A percentile compares a stretch with the other conserved stretches of the same genome.
Evolutionary conservation across 768 basidiomycete species (phyloP).

Genomic region (Piloderma croceum): DNA sequence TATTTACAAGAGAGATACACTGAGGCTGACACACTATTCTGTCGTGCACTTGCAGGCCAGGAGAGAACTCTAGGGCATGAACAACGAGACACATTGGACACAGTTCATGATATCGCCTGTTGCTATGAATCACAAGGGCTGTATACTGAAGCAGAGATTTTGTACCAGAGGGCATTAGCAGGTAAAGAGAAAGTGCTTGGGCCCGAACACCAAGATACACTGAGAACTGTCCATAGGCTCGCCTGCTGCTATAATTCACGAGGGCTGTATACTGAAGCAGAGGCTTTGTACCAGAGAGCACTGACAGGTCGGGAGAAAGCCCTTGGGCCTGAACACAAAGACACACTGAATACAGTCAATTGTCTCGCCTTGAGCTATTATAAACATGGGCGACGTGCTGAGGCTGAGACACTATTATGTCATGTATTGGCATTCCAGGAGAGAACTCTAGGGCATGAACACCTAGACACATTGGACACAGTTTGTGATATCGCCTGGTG

Average conservation of each 20-base stretch:
- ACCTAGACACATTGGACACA: too few relatives aligned
- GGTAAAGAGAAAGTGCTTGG: background rate
- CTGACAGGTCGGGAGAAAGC: background rate
- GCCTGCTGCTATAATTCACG: background rate
- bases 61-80: too few relatives aligned
- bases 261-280: background rate
- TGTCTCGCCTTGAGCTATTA: slow-evolving; percentile 3
- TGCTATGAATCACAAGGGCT: background rate
- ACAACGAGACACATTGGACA: background rate
- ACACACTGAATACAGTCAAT: too few relatives aligned
- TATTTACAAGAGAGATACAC: background rate
- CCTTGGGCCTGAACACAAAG: background rate
- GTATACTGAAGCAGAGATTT: background rate
- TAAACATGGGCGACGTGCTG: background rate
- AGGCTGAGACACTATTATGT: too few relatives aligned
- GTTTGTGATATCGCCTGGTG: too few relatives aligned
- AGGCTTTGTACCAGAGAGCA: background rate
- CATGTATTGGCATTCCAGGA: too few relatives aligned
- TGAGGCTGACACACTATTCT: too few relatives aligned
- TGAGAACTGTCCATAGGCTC: background rate
- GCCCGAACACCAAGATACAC: background rate
- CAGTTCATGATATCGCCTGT: background rate
- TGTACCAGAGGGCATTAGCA: background rate
- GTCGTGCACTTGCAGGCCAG: too few relatives aligned
- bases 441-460: too few relatives aligned